Percentiles rank a stretch among this genome's conserved stretches.
Evolutionary conservation across 2,329 filamentous ascomycete genomes (phyloP).

Genomic region (Trichoderma brevicompactum): DNA sequence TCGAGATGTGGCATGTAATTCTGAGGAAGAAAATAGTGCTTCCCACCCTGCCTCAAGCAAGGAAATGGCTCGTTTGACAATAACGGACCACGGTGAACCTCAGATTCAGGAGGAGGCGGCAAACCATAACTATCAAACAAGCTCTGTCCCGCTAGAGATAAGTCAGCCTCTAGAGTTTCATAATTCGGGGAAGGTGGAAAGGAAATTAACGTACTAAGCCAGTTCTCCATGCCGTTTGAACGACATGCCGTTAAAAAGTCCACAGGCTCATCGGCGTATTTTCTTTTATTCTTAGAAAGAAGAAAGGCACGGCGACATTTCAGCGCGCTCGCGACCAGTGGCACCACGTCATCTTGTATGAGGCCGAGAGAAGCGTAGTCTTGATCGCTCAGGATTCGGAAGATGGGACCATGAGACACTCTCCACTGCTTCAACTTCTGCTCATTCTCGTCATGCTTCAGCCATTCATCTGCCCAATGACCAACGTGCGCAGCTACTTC

Average conservation of each 20-base stretch:
- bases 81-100: slow-evolving; percentile 25
- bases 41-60: slow-evolving; percentile 28
- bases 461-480: slow-evolving; percentile 47
- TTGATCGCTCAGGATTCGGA: slow-evolving; percentile 36
- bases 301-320: slow-evolving; percentile 40
- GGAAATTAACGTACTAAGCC: slow-evolving; percentile 42
- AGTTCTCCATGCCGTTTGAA: slow-evolving; percentile 41
- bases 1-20: slow-evolving; percentile 5
- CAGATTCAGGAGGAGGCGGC: slow-evolving; percentile 36
- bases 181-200: not conserved
- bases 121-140: slow-evolving; percentile 39
- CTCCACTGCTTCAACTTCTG: slow-evolving; percentile 42
- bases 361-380: slow-evolving; percentile 40
- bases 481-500: slow-evolving; percentile 39
- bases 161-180: slow-evolving; percentile 28
- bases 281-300: slow-evolving; percentile 30
- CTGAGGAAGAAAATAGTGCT: slow-evolving; percentile 37
- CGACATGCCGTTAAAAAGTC: slow-evolving; percentile 38
- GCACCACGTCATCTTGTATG: slow-evolving; percentile 39
- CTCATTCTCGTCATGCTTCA: slow-evolving; percentile 38
- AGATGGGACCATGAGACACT: slow-evolving; percentile 34
- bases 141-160: slow-evolving; percentile 38
- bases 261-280: slow-evolving; percentile 31
- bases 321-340: slow-evolving; percentile 42
- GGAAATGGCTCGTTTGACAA: slow-evolving; percentile 23